Conservation (phyloP, 2,329 filamentous ascomycete genomes). For the Cladosporium sp. region DNA sequence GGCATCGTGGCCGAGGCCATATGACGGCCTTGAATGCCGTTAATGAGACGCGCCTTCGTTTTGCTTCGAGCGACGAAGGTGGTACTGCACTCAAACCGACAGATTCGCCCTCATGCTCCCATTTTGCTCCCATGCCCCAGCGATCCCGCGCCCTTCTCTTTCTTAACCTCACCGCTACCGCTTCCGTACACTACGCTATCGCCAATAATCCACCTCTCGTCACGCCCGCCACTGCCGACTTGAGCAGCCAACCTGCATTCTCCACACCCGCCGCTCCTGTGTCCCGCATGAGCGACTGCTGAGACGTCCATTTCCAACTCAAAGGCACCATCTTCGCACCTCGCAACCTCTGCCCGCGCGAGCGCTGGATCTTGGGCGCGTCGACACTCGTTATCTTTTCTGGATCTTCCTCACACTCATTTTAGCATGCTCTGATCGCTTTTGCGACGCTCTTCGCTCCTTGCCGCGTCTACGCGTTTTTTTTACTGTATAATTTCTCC, state of each 20-base stretch:
- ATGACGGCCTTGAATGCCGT: slow-evolving; percentile 12
- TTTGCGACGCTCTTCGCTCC: not conserved
- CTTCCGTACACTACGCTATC: slow-evolving; percentile 1
- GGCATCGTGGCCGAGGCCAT: slow-evolving; percentile 18
- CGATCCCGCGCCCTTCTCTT: not conserved
- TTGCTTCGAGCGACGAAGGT: not conserved
- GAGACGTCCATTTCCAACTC: slow-evolving; percentile 24
- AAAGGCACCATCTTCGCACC: slow-evolving; percentile 14
- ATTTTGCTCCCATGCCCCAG: not conserved
- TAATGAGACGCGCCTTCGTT: slow-evolving; percentile 18
- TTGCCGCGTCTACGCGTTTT: slow-evolving; percentile 11
- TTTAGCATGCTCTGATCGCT: slow-evolving; percentile 28
- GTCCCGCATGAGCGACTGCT: slow-evolving; percentile 31
- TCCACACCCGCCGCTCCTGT: slow-evolving; percentile 25
- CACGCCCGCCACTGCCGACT: slow-evolving; percentile 13
- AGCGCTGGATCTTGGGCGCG: slow-evolving; percentile 12
- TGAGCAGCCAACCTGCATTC: not conserved
- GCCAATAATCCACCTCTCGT: slow-evolving; percentile 13
- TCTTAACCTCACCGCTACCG: slow-evolving; percentile 8
- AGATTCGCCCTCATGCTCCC: not conserved
- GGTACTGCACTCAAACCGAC: slow-evolving; percentile 16
- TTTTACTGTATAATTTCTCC: slow-evolving; percentile 18
- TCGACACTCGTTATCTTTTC: slow-evolving; percentile 14
- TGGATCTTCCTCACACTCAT: slow-evolving; percentile 25
- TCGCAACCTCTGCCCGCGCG: slow-evolving; percentile 15